Base-by-base conservation (phyloP, 345 rosid species). In the Citrus trifoliata region DNA sequence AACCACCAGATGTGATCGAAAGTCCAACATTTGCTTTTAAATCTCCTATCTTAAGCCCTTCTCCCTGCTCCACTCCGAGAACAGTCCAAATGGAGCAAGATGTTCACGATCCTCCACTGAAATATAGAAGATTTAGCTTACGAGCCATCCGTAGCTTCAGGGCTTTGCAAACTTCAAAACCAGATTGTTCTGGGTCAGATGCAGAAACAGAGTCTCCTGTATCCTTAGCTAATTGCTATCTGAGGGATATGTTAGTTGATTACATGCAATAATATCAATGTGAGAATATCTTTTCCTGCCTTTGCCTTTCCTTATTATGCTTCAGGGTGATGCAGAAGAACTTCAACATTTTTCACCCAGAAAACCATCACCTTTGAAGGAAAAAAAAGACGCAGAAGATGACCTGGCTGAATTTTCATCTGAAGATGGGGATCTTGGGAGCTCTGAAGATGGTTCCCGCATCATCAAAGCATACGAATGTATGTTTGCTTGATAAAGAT, bases 21-120 rank as follows among this genome's bases (percentile, higher is more conserved):
- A 90, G 97, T 87, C 98, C 94, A 80, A 89, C 96, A 30, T 85
- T 92, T 75, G 88, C 85, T 73, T 78, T 84, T 70, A 78, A 67
- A 82, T 83, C 85, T 28, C 93, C 93, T 56, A 75, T 64, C 48
- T 75, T 51, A n/a, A 90, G 83, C 61, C 82, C 87, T 77, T 86
- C 86, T 32, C 86, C 80, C 22, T 78, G 84, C 82, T 75, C 84
- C 78, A 80, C 82, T 66, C 92, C 88, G 25, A 86, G 86, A 84
- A 80, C 84, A 75, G 85, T 81, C 32, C 87, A 68, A 66, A 63
- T 59, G 63, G 80, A 83, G 69, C 85, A 85, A 30, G 83, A 74
- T 75, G 82, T 79, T 76, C 33, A 78, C 80, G 86, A 81, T 74
- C 90, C 87, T 74, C 76, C 71, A 25, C 79, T 75, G 67, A 85